Conservation (phyloP, 352 stramenopile species). For the Lagenidium giganteum region DNA sequence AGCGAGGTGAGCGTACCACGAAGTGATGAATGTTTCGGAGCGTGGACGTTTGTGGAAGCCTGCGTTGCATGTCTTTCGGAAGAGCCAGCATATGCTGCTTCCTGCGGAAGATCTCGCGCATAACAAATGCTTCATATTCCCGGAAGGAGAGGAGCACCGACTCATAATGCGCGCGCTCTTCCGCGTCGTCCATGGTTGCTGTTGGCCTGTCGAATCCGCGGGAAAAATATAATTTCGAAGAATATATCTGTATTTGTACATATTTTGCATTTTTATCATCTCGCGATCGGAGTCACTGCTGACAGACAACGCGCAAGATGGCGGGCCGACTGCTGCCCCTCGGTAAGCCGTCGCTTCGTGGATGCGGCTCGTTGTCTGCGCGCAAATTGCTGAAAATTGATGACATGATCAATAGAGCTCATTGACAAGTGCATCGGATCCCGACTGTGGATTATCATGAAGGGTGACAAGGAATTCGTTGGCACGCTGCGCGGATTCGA, state of each 20-base stretch:
- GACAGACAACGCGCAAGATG: too few species aligned
- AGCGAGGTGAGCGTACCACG: conserved; percentile 35
- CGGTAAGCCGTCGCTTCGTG: conserved; percentile 26
- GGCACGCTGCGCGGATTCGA: conserved; percentile 94
- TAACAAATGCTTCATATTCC: conserved; percentile 79
- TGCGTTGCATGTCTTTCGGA: conserved; percentile 64
- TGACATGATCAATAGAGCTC: conserved; percentile 90
- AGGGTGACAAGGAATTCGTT: conserved; percentile 95
- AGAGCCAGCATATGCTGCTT: conserved; percentile 81
- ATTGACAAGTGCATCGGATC: conserved; percentile 99
- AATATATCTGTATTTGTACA: too few species aligned
- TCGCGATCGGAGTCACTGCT: too few species aligned
- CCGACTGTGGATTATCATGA: conserved; percentile 99
- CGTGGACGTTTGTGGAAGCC: conserved; percentile 63
- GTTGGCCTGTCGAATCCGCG: neutral
- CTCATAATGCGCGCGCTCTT: conserved; percentile 80
- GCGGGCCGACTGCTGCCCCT: conserved; percentile 75
- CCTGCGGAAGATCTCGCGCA: conserved; percentile 78
- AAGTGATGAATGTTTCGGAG: conserved; percentile 77
- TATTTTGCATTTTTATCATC: too few species aligned
- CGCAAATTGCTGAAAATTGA: too few species aligned
- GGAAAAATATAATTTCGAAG: too few species aligned
- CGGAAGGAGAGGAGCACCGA: conserved; percentile 83
- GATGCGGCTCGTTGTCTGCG: too few species aligned
- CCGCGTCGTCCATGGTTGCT: conserved; percentile 29